Evolutionary conservation across 768 basidiomycete species (phyloP), one percentile per base, ranked within the genome.

Genomic region (Hydnum rufescens): DNA sequence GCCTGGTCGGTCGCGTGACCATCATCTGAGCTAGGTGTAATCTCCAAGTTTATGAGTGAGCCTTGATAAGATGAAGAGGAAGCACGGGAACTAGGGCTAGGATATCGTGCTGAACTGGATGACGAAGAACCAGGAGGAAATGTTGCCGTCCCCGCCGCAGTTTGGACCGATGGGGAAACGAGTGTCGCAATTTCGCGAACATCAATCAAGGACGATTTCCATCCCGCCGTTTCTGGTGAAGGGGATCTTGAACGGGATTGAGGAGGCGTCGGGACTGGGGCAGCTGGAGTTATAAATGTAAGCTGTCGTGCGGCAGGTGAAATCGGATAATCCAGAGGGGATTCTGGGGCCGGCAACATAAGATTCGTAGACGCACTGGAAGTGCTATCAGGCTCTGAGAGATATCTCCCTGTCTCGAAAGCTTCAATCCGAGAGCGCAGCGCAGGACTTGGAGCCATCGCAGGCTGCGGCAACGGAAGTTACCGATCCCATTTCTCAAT

Each of bases 351-450:
- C 22, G 36, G 36, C 36, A 22, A 39, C 36, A 47, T 28, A 47
- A 47, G 26, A 13, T 16, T 26, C 25, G 13, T 8, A 13, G 44
- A 47, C 13, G 13, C 26, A 47, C 26, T 39, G 22, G 36, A 22
- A 13, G 36, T 13, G 13, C 44, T 47, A 13, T 47, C 25, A 8
- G 44, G 26, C 44, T 47, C 8, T 47, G 44, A 8, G 44, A 47
- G 26, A 16, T 47, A 28, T 13, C 36, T 39, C 26, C 8, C 44
- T 25, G 44, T 47, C 44, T 47, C 44, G 26, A 47, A 47, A 13
- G 44, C 44, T 47, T 13, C 44, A 26, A 47, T 47, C 8, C 44
- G 44, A 47, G 44, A 47, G 44, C 44, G 44, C 8, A 47, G 13
- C 13, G 44, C 44, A 13, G 44, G 1, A 47, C 13, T 16, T 13